A percentile compares a stretch with the other conserved stretches of the same genome.
phyloP scores from a whole-genome alignment of 31 red algal species.

The Endocladia muricata region DNA sequence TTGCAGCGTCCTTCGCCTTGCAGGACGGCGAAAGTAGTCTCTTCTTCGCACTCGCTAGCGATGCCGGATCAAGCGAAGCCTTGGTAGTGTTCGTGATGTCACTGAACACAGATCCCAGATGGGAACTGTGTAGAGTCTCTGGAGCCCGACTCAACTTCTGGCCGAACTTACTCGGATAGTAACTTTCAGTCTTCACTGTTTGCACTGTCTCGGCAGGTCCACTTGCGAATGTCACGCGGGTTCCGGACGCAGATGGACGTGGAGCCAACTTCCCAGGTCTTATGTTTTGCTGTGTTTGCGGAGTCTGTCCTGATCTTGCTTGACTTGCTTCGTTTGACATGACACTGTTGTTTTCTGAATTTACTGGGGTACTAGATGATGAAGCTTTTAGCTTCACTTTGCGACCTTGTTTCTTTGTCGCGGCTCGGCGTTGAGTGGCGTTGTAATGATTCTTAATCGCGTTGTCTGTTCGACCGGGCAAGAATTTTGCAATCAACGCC shows the following conservation, averaged over 20 bases:
- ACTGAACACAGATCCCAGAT: background rate
- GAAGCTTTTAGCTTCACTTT: conserved; percentile 30
- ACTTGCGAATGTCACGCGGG: too few relatives aligned
- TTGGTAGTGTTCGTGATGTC: conserved; percentile 15
- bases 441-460: conserved; percentile 99
- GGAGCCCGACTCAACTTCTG: too few relatives aligned
- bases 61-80: background rate
- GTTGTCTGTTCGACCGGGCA: conserved; percentile 98
- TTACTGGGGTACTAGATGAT: background rate
- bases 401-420: conserved; percentile 60
- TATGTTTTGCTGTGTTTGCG: too few relatives aligned
- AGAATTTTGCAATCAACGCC: conserved; percentile 88
- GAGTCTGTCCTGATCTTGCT: too few relatives aligned
- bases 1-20: background rate
- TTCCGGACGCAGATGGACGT: too few relatives aligned
- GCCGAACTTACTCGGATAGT: too few relatives aligned
- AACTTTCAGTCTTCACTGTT: too few relatives aligned
- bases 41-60: conserved; percentile 3
- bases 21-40: background rate
- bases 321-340: background rate
- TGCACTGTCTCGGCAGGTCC: too few relatives aligned
- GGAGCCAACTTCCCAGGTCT: too few relatives aligned
- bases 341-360: background rate
- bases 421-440: conserved; percentile 66
- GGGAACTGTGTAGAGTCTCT: background rate